These are phyloP conservation scores for Verticillium zaregamsianum DNA, from an alignment of 2,329 filamentous ascomycete genomes.

Conservation along the genomic window DNA sequence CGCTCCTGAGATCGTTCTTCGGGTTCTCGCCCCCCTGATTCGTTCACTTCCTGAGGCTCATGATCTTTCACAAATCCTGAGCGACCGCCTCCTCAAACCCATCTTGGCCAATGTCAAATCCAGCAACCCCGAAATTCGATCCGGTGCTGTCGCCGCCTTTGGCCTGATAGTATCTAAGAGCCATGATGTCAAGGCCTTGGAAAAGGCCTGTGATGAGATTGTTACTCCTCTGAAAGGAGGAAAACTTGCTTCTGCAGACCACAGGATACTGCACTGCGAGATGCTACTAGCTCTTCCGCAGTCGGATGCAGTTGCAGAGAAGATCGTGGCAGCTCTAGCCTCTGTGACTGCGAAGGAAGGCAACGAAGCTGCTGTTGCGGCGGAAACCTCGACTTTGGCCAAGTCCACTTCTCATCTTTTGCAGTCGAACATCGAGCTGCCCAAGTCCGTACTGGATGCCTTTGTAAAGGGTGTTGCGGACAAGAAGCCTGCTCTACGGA, in stretches of 20 bases:
- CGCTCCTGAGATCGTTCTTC: constrained; percentile 84
- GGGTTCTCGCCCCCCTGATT: constrained; percentile 71
- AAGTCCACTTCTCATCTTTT: constrained; percentile 62
- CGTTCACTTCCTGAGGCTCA: constrained; percentile 62
- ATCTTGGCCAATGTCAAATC: constrained; percentile 90
- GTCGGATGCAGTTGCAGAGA: constrained; percentile 58
- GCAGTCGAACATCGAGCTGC: constrained; percentile 53
- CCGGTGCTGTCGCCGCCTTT: constrained; percentile 73
- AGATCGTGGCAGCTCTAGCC: constrained; percentile 63
- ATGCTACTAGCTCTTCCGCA: constrained; percentile 66
- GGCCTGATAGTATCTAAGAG: constrained; percentile 61
- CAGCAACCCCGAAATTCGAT: constrained; percentile 72
- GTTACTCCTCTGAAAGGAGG: constrained; percentile 73
- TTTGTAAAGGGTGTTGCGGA: constrained; percentile 80
- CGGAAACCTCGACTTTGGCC: constrained; percentile 69
- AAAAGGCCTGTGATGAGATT: constrained; percentile 73
- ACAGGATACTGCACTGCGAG: constrained; percentile 77
- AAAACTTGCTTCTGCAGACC: constrained; percentile 81
- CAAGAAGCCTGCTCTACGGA: constrained; percentile 74
- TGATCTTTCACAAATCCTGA: constrained; percentile 74
- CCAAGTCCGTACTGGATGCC: constrained; percentile 63
- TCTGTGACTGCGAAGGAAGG: constrained; percentile 75
- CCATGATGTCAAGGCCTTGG: constrained; percentile 51
- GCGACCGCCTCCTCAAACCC: constrained; percentile 73
- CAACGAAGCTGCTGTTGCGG: constrained; percentile 75